Evolutionary conservation across 345 rosid genomes (phyloP), one percentile per base, ranked within the genome.

Genomic region (Eucalyptus curtisii): DNA sequence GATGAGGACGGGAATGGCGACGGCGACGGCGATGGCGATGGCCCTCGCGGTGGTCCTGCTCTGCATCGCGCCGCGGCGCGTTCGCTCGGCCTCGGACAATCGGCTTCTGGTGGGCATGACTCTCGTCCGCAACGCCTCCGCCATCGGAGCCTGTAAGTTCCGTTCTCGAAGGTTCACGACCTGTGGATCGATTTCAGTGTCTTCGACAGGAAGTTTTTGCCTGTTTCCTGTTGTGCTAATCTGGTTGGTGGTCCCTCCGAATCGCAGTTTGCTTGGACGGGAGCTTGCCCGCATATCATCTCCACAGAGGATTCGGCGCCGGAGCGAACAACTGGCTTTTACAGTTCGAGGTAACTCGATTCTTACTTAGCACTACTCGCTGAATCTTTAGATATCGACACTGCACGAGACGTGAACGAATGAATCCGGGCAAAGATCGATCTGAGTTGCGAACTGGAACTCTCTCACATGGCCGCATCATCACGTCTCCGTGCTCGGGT

Each of bases 231-330:
- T 40, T 40, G 84, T 40, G 84, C 11, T 85, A 48, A 71, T 7
- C n/a, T 59, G 85, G 61, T 59, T 88, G 85, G 47, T 42, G 89
- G 27, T 37, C 84, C 4, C 47, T 40, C 16, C 47, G 84, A 37
- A 44, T 85, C 89, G 68, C 79, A 96, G 99, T 94, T 91, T 97
- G 99, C 93, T 92, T 97, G 95, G 99, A 96, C 55, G 99, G 99
- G n/a, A 97, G 99, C 92, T 93, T 91, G 91, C 99, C 99, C 9
- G 99, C 96, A 30, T 97, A 97, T 89, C 95, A 97, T 90, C 90
- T 95, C 45, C 93, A 95, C 92, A 92, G 91, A 91, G 99, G 99
- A 89, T 96, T 91, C 90, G 99, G 99, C 16, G 93, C 95, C 86
- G 98, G 99, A 88, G 90, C 91, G 68, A 52, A 91, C 92, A 96